Percentiles rank a stretch among this genome's conserved stretches.
These are phyloP conservation scores for Rhizopogon rudus DNA, from an alignment of 768 basidiomycete genomes.

Conservation along the genomic window DNA sequence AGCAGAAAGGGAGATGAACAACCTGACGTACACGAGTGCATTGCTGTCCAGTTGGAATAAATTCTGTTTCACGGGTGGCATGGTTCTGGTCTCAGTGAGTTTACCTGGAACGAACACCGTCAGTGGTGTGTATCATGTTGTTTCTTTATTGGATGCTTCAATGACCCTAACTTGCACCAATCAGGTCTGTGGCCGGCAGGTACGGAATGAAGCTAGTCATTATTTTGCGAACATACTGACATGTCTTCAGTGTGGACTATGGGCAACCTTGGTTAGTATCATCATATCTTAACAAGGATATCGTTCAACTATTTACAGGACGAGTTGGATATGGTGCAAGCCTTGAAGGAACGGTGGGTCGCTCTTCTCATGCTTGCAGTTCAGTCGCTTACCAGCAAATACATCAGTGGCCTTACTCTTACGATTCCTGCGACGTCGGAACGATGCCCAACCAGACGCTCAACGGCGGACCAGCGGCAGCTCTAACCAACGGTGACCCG, in stretches of 20 bases:
- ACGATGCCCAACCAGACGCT: constrained; percentile 80
- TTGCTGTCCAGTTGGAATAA: constrained; percentile 80
- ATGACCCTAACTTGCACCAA: neutral
- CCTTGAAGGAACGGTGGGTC: constrained; percentile 72
- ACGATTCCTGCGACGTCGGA: constrained; percentile 91
- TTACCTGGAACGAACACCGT: constrained; percentile 65
- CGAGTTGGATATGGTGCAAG: constrained; percentile 86
- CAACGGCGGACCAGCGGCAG: constrained; percentile 57
- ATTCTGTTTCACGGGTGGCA: constrained; percentile 90
- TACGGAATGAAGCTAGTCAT: neutral
- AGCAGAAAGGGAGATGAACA: constrained; percentile 59
- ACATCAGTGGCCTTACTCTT: constrained; percentile 73
- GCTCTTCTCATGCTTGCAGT: neutral
- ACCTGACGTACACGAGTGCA: constrained; percentile 67
- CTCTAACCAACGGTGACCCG: constrained; percentile 57
- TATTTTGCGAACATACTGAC: constrained; percentile 7
- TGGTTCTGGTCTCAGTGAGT: constrained; percentile 63
- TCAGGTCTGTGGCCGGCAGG: constrained; percentile 71
- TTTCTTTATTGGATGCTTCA: neutral
- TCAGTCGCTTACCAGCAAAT: constrained; percentile 3
- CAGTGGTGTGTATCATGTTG: constrained; percentile 24
- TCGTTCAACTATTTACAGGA: constrained; percentile 31
- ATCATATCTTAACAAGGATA: neutral
- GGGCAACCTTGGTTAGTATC: constrained; percentile 64
- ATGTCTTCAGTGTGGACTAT: constrained; percentile 54